Conservation (phyloP, 306 rosid species). For the Begonia fuchsioides region DNA sequence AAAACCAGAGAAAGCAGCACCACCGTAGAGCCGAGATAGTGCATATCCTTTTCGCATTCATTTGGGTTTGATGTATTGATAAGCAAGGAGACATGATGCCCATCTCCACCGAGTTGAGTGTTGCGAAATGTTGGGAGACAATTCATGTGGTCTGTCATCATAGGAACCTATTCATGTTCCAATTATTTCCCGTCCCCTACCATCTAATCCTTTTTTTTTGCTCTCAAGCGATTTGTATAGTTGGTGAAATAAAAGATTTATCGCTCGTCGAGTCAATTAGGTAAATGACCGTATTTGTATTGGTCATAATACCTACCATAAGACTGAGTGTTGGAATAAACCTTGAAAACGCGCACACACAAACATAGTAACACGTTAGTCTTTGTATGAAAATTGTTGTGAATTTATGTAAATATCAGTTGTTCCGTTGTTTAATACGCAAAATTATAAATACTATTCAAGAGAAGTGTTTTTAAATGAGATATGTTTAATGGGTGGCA, state of each 20-base stretch:
- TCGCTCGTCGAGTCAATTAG: slow-evolving; percentile 8
- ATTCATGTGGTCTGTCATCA: slow-evolving; percentile 50
- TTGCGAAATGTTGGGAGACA: slow-evolving; percentile 69
- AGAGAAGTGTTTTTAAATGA: slow-evolving; percentile 6
- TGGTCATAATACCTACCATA: background rate
- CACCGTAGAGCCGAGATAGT: slow-evolving; percentile 13
- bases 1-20: slow-evolving; percentile 15
- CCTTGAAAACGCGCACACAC: too few relatives aligned
- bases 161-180: slow-evolving; percentile 20
- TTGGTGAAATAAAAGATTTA: background rate
- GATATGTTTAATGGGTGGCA: slow-evolving; percentile 35
- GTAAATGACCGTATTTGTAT: slow-evolving; percentile 26
- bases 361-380: too few relatives aligned
- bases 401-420: too few relatives aligned
- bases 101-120: slow-evolving; percentile 35
- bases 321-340: background rate
- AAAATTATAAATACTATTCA: too few relatives aligned
- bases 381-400: too few relatives aligned
- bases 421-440: too few relatives aligned
- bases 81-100: slow-evolving; percentile 54
- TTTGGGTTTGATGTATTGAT: slow-evolving; percentile 29
- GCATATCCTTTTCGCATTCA: slow-evolving; percentile 43
- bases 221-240: too few relatives aligned
- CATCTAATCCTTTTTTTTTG: background rate
- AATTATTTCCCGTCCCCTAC: slow-evolving; percentile 18